Evolutionary conservation across 257 asterid species (phyloP).

Genomic region (Penstemon barbatus): DNA sequence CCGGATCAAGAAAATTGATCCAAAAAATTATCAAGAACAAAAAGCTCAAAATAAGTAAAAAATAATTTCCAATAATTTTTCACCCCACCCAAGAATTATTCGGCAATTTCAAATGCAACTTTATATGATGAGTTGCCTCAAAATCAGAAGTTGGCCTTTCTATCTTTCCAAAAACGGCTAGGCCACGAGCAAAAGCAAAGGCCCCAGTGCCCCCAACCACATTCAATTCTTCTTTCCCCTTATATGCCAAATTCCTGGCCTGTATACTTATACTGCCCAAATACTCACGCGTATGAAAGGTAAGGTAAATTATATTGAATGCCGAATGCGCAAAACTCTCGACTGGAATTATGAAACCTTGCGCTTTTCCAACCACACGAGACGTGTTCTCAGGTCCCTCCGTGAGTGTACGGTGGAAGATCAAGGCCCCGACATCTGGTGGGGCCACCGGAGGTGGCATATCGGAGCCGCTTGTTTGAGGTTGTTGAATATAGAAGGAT

Average conservation of each 20-base stretch:
- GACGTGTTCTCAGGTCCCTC: conserved; percentile 69
- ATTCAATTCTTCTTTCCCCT: conserved; percentile 44
- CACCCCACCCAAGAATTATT: conserved; percentile 42
- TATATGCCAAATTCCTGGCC: conserved; percentile 53
- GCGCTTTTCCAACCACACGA: conserved; percentile 66
- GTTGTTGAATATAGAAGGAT: conserved; percentile 70
- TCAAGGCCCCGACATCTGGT: conserved; percentile 48
- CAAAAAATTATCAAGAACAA: conserved; percentile 9
- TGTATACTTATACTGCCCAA: conserved; percentile 65
- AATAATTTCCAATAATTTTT: neutral
- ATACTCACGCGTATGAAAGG: conserved; percentile 45
- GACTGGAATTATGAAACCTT: conserved; percentile 75
- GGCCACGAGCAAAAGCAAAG: conserved; percentile 82
- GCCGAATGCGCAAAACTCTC: conserved; percentile 67
- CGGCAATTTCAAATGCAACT: conserved; percentile 65
- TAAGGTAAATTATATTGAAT: conserved; percentile 76
- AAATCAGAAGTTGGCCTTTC: conserved; percentile 25
- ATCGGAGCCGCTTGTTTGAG: conserved; percentile 34
- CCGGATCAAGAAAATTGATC: neutral
- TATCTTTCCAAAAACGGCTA: conserved; percentile 61
- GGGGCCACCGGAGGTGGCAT: conserved; percentile 28
- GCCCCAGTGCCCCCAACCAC: conserved; percentile 93
- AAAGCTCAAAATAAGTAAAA: neutral
- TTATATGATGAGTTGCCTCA: conserved; percentile 56
- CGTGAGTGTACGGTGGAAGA: conserved; percentile 63